A percentile compares a stretch with the other conserved stretches of the same genome.
phyloP scores from a whole-genome alignment of 768 basidiomycete species.

The Terana coerulea region DNA sequence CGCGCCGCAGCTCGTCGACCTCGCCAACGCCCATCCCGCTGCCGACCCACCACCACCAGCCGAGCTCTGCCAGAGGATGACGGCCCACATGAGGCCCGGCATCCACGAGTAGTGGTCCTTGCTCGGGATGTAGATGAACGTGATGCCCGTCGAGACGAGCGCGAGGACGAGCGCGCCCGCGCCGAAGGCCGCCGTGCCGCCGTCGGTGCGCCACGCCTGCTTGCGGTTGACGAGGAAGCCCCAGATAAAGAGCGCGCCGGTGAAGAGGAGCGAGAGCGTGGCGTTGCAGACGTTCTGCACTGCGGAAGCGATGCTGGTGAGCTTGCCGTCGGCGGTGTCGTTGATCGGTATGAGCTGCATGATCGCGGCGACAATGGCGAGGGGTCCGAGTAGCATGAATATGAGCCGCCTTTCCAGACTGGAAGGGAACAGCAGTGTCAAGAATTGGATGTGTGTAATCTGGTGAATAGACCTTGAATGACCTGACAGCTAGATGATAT shows the following conservation, averaged over 20 bases:
- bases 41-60: constrained; percentile 99
- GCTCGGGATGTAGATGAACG: constrained; percentile 80
- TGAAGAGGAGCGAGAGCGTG: constrained; percentile 93
- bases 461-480: too few species aligned
- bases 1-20: constrained; percentile 53
- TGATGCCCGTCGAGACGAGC: constrained; percentile 75
- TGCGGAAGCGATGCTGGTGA: constrained; percentile 59
- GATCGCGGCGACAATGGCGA: constrained; percentile 78
- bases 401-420: constrained; percentile 84
- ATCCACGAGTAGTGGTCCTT: constrained; percentile 92
- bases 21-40: constrained; percentile 77
- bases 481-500: too few species aligned
- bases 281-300: constrained; percentile 95
- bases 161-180: constrained; percentile 81
- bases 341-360: constrained; percentile 82
- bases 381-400: constrained; percentile 79
- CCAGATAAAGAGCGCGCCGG: constrained; percentile 86
- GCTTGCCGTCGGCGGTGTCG: constrained; percentile 23
- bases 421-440: constrained; percentile 93
- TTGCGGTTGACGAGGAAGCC: constrained; percentile 85
- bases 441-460: constrained; percentile 97
- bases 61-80: constrained; percentile 96
- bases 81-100: constrained; percentile 82
- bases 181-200: constrained; percentile 94
- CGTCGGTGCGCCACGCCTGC: constrained; percentile 94